A percentile compares a stretch with the other conserved stretches of the same genome.
These are phyloP conservation scores for Sequoia sempervirens DNA, from an alignment of 75 land plant species.

Conservation along the genomic window DNA sequence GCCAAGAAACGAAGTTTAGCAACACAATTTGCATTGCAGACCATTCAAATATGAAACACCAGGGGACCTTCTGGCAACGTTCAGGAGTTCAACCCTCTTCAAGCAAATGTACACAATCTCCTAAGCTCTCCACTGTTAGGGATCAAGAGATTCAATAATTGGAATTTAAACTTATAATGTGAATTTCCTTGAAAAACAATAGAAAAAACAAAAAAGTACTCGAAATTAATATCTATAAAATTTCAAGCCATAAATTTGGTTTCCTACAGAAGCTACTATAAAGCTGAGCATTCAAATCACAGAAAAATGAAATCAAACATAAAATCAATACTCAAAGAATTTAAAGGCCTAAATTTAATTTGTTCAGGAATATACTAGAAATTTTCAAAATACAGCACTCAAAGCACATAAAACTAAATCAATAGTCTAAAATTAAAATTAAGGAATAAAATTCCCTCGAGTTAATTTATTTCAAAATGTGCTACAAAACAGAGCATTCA, in stretches of 20 bases:
- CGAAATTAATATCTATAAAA: background rate
- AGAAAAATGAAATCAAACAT: background rate
- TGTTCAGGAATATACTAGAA: background rate
- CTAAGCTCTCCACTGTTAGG: no score
- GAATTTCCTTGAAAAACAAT: no score
- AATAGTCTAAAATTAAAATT: background rate
- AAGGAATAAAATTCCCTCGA: background rate
- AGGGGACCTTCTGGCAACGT: no score
- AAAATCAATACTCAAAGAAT: background rate
- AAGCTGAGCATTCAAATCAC: background rate
- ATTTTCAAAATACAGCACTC: no score
- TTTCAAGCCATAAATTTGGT: background rate
- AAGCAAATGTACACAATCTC: no score
- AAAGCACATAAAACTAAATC: background rate
- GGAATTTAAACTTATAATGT: no score
- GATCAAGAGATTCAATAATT: background rate
- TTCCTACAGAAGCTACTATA: background rate
- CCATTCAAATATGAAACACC: no score
- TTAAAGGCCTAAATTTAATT: background rate
- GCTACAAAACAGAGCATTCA: background rate
- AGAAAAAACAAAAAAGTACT: background rate
- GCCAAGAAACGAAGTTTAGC: no score
- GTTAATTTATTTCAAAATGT: background rate
- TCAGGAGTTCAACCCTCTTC: no score
- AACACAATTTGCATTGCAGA: no score